Evolutionary conservation across 805 yeast species (phyloP), one percentile per base, ranked within the genome.

Genomic region (Barnettozyma siamensis): DNA sequence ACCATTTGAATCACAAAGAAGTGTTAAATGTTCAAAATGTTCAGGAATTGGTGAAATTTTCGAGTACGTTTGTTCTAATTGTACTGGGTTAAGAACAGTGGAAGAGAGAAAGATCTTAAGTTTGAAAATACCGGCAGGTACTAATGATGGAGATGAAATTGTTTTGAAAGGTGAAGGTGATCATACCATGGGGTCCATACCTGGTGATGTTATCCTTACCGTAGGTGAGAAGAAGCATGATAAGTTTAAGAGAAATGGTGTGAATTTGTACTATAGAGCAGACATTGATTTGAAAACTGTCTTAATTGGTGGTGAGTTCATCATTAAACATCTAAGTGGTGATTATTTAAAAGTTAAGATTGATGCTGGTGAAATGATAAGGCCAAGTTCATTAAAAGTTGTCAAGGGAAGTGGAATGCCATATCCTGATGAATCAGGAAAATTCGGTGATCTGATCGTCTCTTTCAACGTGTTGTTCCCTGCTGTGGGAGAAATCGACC

Each of bases 131-230:
- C 68, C 71, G 15, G 77, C 79, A 3, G 89, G 89, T 3, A 65
- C 76, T 31, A 60, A 62, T 32, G 57, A 72, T 37, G 78, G 80
- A 0, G 78, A 77, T 45, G 60, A 65, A 34, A 68, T 80, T 16
- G 63, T 76, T 1, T 60, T 80, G 17, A 63, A 70, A n/a, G 75
- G 79, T 6, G 80, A 75, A 50, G 85, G 81, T 0, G 88, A 83
- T 53, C 83, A 81, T 57, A 83, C 78, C 0, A 57, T 72, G 16
- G 67, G 70, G 45, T 62, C 76, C 3, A 60, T 72, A 3, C 83
- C 88, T 0, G 89, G 89, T 2, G 86, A 83, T 56, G 81, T 83
- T 7, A 62, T 80, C 3, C 70, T 83, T 9, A 75, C 72, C 2
- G 57, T 83, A 19, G 66, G 67, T 30, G 72, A 73, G 48, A 42